Evolutionary conservation across 768 basidiomycete species (phyloP).

Genomic region (Leucocoprinus sp.): DNA sequence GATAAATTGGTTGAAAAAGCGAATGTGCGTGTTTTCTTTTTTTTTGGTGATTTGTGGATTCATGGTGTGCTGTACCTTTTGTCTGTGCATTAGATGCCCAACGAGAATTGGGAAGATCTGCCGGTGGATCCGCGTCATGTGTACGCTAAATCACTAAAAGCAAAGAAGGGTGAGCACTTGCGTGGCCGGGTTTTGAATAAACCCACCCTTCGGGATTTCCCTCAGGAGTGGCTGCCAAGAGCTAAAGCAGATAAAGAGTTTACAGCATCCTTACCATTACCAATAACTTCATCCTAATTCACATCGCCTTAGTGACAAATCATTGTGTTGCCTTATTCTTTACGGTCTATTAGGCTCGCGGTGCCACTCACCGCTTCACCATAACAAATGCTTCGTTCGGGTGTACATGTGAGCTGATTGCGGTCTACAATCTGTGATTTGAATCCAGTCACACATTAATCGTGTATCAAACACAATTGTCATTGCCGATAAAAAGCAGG

Average conservation of each 20-base stretch:
- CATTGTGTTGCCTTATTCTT: too few relatives aligned
- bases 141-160: conserved; percentile 61
- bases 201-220: conserved; percentile 74
- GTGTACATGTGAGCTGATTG: too few relatives aligned
- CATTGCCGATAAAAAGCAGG: conserved; percentile 1
- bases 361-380: too few relatives aligned
- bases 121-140: conserved; percentile 83
- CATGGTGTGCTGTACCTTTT: conserved; percentile 7
- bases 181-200: conserved; percentile 42
- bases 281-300: conserved; percentile 2
- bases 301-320: neutral
- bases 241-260: conserved; percentile 8
- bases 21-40: conserved; percentile 52
- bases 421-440: too few relatives aligned
- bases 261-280: conserved; percentile 6
- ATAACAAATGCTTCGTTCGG: too few relatives aligned
- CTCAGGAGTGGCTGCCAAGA: conserved; percentile 71
- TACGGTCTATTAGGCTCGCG: too few relatives aligned
- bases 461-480: neutral
- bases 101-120: conserved; percentile 47
- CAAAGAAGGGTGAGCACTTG: conserved; percentile 64
- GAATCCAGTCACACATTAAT: neutral
- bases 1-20: conserved; percentile 74
- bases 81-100: conserved; percentile 26
- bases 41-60: conserved; percentile 5